Evolutionary conservation across 169 alveolate species (phyloP).

Genomic region (Plasmodium gonderi): DNA sequence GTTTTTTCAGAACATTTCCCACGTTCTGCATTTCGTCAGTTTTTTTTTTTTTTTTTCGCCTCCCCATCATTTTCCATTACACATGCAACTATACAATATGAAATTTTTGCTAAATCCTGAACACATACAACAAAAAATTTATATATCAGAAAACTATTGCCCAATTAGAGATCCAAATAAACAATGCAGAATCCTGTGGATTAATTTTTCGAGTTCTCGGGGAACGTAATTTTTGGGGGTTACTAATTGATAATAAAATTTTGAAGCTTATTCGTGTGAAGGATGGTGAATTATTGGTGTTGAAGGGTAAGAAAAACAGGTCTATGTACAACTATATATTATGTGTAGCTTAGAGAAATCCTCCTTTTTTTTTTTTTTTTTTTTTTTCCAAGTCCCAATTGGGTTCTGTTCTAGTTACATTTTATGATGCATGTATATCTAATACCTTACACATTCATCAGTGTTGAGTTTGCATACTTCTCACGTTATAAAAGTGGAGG

Average conservation of each 20-base stretch:
- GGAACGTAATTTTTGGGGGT: conserved; percentile 62
- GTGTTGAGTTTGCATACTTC: no score
- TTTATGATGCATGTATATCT: no score
- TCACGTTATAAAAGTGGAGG: no score
- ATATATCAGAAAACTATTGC: conserved; percentile 61
- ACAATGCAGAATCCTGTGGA: conserved; percentile 67
- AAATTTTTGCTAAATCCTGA: background rate
- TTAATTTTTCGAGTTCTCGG: conserved; percentile 54
- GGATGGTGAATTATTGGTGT: conserved; percentile 49
- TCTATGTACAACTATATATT: background rate
- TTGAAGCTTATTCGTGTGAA: conserved; percentile 28
- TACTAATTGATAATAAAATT: conserved; percentile 51
- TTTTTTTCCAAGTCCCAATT: no score
- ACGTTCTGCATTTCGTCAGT: background rate
- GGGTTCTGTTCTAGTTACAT: no score
- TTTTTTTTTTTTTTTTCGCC: no score
- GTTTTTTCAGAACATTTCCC: background rate
- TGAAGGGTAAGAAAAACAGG: conserved; percentile 22
- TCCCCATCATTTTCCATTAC: no score
- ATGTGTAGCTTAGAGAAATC: background rate
- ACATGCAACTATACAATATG: background rate
- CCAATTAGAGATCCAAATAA: conserved; percentile 69
- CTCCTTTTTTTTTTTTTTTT: background rate
- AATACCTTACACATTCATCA: no score
- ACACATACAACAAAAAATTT: background rate